Conservation (phyloP, 2,329 filamentous ascomycete genomes). For the Akanthomyces lecanii region DNA sequence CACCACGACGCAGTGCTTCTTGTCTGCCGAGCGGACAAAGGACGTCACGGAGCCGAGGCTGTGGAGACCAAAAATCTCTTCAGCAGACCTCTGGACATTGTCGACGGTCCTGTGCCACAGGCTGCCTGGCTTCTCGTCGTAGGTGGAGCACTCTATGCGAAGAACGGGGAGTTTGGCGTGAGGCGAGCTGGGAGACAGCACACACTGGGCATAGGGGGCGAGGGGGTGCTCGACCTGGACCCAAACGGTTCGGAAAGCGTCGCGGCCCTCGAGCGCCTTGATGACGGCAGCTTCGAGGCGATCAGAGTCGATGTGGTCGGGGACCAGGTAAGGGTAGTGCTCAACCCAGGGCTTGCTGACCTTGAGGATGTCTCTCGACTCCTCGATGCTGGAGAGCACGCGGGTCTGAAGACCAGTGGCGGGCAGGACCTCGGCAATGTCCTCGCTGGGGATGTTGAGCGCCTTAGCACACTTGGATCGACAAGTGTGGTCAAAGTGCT, state of each 20-base stretch:
- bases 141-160: slow-evolving; percentile 6
- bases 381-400: slow-evolving; percentile 14
- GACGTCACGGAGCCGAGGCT: slow-evolving; percentile 13
- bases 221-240: slow-evolving; percentile 18
- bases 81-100: slow-evolving; percentile 13
- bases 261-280: slow-evolving; percentile 11
- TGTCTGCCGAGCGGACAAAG: slow-evolving; percentile 13
- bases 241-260: slow-evolving; percentile 19
- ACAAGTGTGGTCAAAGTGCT: slow-evolving; percentile 17
- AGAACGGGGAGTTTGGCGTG: slow-evolving; percentile 12
- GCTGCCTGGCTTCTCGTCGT: slow-evolving; percentile 7
- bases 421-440: slow-evolving; percentile 15
- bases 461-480: slow-evolving; percentile 11
- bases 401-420: slow-evolving; percentile 15
- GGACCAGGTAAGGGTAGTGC: slow-evolving; percentile 18
- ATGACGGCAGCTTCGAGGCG: slow-evolving; percentile 18
- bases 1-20: slow-evolving; percentile 24
- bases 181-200: slow-evolving; percentile 8
- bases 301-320: slow-evolving; percentile 15
- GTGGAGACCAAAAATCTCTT: slow-evolving; percentile 15
- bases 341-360: slow-evolving; percentile 15
- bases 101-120: slow-evolving; percentile 14
- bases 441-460: slow-evolving; percentile 11
- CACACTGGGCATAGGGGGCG: slow-evolving; percentile 18
- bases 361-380: slow-evolving; percentile 11